Evolutionary conservation across 2,329 filamentous ascomycete genomes (phyloP).

Genomic region (Diaporthe batatas): DNA sequence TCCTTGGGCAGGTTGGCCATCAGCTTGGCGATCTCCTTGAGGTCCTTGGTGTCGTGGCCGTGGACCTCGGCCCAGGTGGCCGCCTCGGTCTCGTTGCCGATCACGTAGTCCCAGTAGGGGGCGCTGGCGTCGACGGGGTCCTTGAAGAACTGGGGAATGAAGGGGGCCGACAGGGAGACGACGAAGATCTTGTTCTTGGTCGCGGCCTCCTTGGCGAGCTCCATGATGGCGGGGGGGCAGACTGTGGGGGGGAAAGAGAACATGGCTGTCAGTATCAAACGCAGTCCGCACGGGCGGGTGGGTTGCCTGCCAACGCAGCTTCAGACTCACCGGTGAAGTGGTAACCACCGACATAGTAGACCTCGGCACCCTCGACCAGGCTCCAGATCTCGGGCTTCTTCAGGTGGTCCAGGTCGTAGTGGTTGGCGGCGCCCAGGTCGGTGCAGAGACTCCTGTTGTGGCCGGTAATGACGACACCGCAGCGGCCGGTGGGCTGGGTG

Average conservation of each 20-base stretch:
- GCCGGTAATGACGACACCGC: constrained; percentile 96
- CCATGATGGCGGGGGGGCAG: constrained; percentile 89
- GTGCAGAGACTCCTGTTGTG: constrained; percentile 96
- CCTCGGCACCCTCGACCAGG: constrained; percentile 87
- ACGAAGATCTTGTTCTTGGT: constrained; percentile 91
- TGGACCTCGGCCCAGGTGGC: constrained; percentile 88
- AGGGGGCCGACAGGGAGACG: constrained; percentile 93
- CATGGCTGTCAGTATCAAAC: not conserved
- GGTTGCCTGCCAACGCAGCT: too few relatives aligned
- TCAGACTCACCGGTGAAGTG: constrained; percentile 79
- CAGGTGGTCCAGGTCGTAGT: constrained; percentile 95
- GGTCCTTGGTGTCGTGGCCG: constrained; percentile 78
- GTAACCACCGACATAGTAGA: constrained; percentile 95
- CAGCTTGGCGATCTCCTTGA: constrained; percentile 86
- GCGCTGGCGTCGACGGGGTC: constrained; percentile 88
- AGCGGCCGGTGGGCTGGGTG: constrained; percentile 87
- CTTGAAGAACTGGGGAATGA: constrained; percentile 98
- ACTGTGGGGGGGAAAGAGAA: constrained; percentile 61
- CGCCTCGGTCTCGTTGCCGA: constrained; percentile 98
- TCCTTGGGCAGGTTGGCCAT: constrained; percentile 92
- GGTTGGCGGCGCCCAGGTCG: constrained; percentile 95
- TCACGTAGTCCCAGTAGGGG: constrained; percentile 94
- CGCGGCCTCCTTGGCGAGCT: constrained; percentile 91
- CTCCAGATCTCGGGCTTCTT: constrained; percentile 93
- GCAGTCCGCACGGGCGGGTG: not conserved